Evolutionary conservation across 805 yeast species (phyloP).

Genomic region (Maudiozyma bulderi): DNA sequence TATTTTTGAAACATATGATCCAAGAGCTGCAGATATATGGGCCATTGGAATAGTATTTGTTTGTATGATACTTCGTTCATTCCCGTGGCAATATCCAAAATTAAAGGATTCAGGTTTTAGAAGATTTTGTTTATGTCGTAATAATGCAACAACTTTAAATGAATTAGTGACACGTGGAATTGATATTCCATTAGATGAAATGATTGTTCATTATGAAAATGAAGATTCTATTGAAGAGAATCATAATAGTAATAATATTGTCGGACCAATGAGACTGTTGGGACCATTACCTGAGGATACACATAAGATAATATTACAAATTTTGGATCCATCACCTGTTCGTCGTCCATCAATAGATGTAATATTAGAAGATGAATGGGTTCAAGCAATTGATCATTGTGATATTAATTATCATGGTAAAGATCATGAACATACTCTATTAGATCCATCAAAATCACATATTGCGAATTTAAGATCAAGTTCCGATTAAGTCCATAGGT

Average conservation of each 20-base stretch:
- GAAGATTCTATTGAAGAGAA: not conserved
- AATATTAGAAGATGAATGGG: conserved; percentile 62
- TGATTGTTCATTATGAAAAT: not conserved
- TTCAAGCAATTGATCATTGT: conserved; percentile 56
- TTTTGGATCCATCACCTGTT: conserved; percentile 79
- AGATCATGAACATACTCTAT: conserved; percentile 71
- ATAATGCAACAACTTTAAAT: conserved; percentile 48
- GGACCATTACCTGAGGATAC: conserved; percentile 61
- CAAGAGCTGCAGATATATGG: conserved; percentile 90
- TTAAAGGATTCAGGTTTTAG: conserved; percentile 70
- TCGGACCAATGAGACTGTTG: conserved; percentile 61
- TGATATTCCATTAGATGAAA: not conserved
- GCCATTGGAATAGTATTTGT: conserved; percentile 81
- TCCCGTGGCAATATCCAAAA: conserved; percentile 90
- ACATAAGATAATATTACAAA: conserved; percentile 53
- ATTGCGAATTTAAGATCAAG: conserved; percentile 55
- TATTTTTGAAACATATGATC: conserved; percentile 71
- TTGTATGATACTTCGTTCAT: conserved; percentile 81
- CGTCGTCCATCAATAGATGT: conserved; percentile 71
- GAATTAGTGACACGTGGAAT: conserved; percentile 42
- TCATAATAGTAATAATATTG: conserved; percentile 39
- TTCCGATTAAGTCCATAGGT: not conserved
- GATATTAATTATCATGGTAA: conserved; percentile 33
- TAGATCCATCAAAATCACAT: conserved; percentile 87
- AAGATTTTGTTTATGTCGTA: conserved; percentile 61